Base-by-base conservation (phyloP, 2,329 filamentous ascomycete species). In the Fusarium falciforme region DNA sequence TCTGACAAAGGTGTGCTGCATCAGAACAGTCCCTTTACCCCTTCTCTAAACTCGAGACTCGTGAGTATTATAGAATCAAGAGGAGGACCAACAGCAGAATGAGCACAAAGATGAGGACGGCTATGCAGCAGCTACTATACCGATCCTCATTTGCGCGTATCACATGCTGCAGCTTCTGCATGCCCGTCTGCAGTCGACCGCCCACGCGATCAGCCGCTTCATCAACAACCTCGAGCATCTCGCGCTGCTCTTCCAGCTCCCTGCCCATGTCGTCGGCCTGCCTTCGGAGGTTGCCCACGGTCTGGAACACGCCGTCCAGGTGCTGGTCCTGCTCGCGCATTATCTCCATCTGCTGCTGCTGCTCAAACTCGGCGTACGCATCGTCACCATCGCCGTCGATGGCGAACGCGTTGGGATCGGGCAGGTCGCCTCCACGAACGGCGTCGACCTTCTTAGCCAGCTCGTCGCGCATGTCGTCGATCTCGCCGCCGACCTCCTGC, bases 241-340 rank as follows among this genome's bases (percentile, higher is more conserved):
- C 94, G 25, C 89, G 89, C 87, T 99, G 96, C 85, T 99, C 96
- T 84, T 98, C 97, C 54, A 99, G 87, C 85, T 99, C 96, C 66
- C 96, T 88, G 2, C 96, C 96, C 96, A 99, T 99, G 77, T 95
- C 94, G 83, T 97, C 92, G 2, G 96, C 97, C 87, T 98, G 96
- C 80, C 93, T 89, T 65, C 96, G 88, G 80, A 99, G 84, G 80
- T 95, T 98, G 3, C 95, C 96, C 27, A 99, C 96, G 1, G 96
- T 98, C 75, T 92, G 90, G 81, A 97, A 98, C 55, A 99, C 96
- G 17, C 93, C 94, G 80, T 98, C 96, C 2, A 99, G 88, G 78
- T 96, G 93, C 84, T 95, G 89, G 81, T 99, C 96, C 86, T 99
- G 96, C 83, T 98, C 94, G 75, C 93, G 90, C 93, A 99, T 95